Percentiles rank a stretch among this genome's conserved stretches.
These are phyloP conservation scores for Fusarium equiseti DNA, from an alignment of 2,329 filamentous ascomycete species.

Conservation along the genomic window DNA sequence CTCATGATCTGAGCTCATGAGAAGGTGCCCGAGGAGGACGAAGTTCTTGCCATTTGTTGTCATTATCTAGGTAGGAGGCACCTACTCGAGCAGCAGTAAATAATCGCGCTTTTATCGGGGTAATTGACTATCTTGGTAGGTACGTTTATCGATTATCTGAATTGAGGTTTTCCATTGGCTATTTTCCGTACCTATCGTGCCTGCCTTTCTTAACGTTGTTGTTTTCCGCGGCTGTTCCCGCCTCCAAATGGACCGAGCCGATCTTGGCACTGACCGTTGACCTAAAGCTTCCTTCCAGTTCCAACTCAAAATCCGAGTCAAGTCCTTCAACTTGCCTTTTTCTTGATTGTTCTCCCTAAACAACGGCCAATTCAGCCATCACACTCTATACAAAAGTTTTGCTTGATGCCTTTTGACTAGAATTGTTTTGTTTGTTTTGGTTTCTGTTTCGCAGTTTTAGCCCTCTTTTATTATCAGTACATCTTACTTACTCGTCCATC, in stretches of 20 bases:
- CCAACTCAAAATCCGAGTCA: conserved; percentile 5
- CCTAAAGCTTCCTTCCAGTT: conserved; percentile 27
- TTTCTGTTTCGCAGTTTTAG: conserved; percentile 4
- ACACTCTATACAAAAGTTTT: conserved; percentile 1
- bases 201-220: background rate
- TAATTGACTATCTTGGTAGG: background rate
- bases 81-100: background rate
- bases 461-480: background rate
- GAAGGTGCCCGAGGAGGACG: background rate
- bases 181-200: background rate
- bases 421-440: background rate
- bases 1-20: conserved; percentile 16
- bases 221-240: conserved; percentile 38
- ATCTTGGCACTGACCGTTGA: conserved; percentile 36
- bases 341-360: background rate
- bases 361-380: conserved; percentile 2
- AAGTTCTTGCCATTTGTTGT: background rate
- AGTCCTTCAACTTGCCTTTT: background rate
- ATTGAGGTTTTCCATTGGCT: background rate
- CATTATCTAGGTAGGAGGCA: background rate
- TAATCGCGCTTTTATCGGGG: background rate
- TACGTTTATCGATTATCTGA: background rate
- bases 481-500: conserved; percentile 1
- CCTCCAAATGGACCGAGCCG: conserved; percentile 32
- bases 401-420: conserved; percentile 3